Evolutionary conservation across 2,329 filamentous ascomycete genomes (phyloP).

Genomic region (Arthrobotrys pseudoclavata): DNA sequence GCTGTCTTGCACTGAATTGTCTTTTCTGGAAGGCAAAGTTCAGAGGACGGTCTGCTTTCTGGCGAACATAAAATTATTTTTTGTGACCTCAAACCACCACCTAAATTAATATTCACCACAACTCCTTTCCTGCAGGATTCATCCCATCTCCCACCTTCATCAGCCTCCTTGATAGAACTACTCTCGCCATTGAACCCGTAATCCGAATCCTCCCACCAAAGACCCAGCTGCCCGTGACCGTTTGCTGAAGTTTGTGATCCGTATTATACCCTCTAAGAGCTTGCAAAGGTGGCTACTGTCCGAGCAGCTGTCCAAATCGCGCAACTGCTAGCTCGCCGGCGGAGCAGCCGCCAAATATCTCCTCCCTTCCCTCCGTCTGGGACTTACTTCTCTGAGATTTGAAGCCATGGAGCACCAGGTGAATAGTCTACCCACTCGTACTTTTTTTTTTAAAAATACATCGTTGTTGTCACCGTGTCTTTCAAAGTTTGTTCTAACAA

Average conservation of each 20-base stretch:
- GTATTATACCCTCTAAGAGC: slow-evolving; percentile 31
- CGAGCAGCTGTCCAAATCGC: slow-evolving; percentile 55
- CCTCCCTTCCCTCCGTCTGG: slow-evolving; percentile 25
- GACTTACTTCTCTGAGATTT: not conserved
- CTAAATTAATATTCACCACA: not conserved
- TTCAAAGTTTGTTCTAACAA: not conserved
- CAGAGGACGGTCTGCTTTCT: not conserved
- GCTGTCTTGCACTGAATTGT: not conserved
- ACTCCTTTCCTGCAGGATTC: slow-evolving; percentile 31
- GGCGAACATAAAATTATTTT: slow-evolving; percentile 49
- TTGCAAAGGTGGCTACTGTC: slow-evolving; percentile 59
- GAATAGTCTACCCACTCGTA: not conserved
- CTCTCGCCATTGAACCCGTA: slow-evolving; percentile 14
- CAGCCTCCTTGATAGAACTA: not conserved
- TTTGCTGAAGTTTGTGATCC: slow-evolving; percentile 3
- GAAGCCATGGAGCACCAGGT: slow-evolving; percentile 57
- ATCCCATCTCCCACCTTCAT: slow-evolving; percentile 8
- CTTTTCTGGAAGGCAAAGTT: slow-evolving; percentile 14
- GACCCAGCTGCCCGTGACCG: slow-evolving; percentile 1
- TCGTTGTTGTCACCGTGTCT: not conserved
- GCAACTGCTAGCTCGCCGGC: slow-evolving; percentile 56
- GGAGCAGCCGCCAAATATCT: slow-evolving; percentile 53
- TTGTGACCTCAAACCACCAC: slow-evolving; percentile 28
- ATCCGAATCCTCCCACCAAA: slow-evolving; percentile 1
- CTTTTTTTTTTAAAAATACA: not conserved